Percentiles rank a stretch among this genome's conserved stretches.
Conservation (phyloP, 2,329 filamentous ascomycete genomes). For the Pseudogymnoascus sp. region DNA sequence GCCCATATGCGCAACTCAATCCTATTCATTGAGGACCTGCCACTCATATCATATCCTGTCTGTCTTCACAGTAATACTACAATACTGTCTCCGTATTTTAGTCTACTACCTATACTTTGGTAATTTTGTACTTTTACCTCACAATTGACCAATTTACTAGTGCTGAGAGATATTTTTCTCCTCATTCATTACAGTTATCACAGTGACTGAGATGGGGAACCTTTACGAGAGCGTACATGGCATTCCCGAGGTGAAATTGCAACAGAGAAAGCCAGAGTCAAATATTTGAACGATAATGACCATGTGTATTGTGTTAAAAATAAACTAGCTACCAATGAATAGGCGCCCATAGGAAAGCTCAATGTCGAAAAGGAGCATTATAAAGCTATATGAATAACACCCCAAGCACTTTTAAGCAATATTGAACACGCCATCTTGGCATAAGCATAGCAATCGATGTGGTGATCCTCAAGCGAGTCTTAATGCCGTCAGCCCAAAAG, state of each 20-base stretch:
- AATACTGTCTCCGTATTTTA: not conserved
- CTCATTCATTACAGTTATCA: not conserved
- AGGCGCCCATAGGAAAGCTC: not conserved
- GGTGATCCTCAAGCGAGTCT: not conserved
- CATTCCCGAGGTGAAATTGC: not conserved
- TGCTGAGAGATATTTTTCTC: not conserved
- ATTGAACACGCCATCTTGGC: not conserved
- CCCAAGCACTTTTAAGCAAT: not conserved
- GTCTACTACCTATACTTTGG: not conserved
- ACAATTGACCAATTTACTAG: not conserved
- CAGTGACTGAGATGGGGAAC: not conserved
- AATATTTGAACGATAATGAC: not conserved
- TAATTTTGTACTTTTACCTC: not conserved
- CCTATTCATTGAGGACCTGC: too few relatives aligned
- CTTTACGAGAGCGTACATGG: not conserved
- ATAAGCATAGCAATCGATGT: not conserved
- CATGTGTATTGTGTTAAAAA: conserved; percentile 5
- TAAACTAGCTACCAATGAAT: not conserved
- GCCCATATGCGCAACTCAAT: not conserved
- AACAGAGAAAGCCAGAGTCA: not conserved
- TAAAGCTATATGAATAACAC: not conserved
- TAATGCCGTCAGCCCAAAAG: not conserved
- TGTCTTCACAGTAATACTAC: not conserved
- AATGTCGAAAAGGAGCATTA: conserved; percentile 1
- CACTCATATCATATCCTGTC: not conserved